These are phyloP conservation scores for Penicillium sp. DNA, from an alignment of 2,329 filamentous ascomycete genomes.

Conservation along the genomic window DNA sequence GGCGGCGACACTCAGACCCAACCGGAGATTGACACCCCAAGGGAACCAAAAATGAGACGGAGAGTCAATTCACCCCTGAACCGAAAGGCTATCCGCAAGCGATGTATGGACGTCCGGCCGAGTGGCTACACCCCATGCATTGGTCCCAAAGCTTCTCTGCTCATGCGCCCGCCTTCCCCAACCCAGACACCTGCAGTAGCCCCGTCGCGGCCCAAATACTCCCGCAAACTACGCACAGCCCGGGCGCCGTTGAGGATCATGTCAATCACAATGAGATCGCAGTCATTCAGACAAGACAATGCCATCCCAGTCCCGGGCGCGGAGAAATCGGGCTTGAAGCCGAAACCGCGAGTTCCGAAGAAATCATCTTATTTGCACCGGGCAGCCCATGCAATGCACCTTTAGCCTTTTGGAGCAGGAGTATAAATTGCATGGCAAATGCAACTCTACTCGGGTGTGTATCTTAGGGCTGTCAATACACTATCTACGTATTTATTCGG, in stretches of 20 bases:
- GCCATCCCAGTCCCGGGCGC: neutral
- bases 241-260: no score
- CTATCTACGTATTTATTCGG: neutral
- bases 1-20: neutral
- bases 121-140: constrained; percentile 11
- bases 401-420: constrained; percentile 26
- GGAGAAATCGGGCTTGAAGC: neutral
- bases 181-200: constrained; percentile 14
- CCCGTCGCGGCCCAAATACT: neutral
- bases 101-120: neutral
- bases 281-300: neutral
- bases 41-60: constrained; percentile 2
- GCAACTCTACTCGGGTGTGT: constrained; percentile 16
- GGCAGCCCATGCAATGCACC: neutral
- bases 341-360: neutral
- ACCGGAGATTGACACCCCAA: neutral
- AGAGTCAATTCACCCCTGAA: neutral
- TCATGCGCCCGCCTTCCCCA: constrained; percentile 2
- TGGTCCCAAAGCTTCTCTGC: constrained; percentile 6
- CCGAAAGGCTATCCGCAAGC: neutral
- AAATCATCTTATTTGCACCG: neutral
- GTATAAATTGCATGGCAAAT: constrained; percentile 42
- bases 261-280: no score
- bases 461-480: neutral
- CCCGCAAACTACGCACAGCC: no score